Conservation (phyloP, 805 yeast species). For the Metschnikowia dekortorum region DNA sequence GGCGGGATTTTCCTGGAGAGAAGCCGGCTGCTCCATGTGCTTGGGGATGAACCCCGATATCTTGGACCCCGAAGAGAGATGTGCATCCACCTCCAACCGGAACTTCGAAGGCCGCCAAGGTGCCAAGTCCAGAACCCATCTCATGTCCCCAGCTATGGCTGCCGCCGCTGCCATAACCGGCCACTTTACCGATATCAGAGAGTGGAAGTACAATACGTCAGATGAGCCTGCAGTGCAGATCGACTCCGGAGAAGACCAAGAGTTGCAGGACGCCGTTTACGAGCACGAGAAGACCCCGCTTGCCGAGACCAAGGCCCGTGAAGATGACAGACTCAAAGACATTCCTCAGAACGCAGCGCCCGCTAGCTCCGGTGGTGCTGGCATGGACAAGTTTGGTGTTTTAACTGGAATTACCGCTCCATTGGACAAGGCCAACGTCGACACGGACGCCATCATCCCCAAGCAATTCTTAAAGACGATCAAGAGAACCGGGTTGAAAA, state of each 20-base stretch:
- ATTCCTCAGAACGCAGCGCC: constrained; percentile 46
- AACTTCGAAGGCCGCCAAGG: constrained; percentile 99
- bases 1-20: constrained; percentile 98
- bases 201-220: constrained; percentile 56
- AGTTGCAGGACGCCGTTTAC: constrained; percentile 64
- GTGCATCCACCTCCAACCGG: constrained; percentile 98
- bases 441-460: constrained; percentile 98
- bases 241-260: constrained; percentile 43
- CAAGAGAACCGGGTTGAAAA: constrained; percentile 88
- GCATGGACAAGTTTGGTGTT: constrained; percentile 71
- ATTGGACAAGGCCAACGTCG: constrained; percentile 89
- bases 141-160: constrained; percentile 99
- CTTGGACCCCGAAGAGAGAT: constrained; percentile 89
- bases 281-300: constrained; percentile 65
- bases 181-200: constrained; percentile 85
- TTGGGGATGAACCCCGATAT: constrained; percentile 99
- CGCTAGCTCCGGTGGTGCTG: constrained; percentile 31
- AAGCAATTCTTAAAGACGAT: constrained; percentile 97
- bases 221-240: constrained; percentile 58
- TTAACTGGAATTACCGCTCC: constrained; percentile 91
- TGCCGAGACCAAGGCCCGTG: constrained; percentile 49
- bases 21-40: constrained; percentile 99
- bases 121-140: constrained; percentile 89
- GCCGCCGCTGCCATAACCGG: constrained; percentile 97
- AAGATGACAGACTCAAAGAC: constrained; percentile 51